Evolutionary conservation across 1,284 basidiomycete genomes (phyloP), one percentile per base, ranked within the genome.

Genomic region (Spongiforma sp.): DNA sequence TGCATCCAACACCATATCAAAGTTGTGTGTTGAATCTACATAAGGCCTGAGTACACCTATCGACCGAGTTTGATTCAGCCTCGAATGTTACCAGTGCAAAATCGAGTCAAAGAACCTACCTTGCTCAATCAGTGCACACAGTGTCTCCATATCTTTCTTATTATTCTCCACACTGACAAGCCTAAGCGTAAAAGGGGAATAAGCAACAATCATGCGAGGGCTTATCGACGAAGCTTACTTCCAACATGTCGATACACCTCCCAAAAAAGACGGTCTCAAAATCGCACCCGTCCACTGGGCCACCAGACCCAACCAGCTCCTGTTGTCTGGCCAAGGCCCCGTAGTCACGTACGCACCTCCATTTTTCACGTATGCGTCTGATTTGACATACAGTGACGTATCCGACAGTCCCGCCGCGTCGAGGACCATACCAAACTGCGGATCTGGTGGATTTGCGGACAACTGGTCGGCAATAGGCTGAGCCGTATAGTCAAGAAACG

Each of bases 401-500:
- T 75, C 73, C 21, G 71, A 66, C 14, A 73, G 56, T 3, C 80
- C 82, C 5, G 71, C 78, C 1, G 79, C 72, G 58, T 86, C 85
- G 28, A 82, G 69, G 50, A 86, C 77, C 61, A 83, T 73, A 19
- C 83, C 74, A 62, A 79, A 85, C 65, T 78, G 81, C 2, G 78
- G 72, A 1, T 76, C 70, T 3, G 79, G 80, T 1, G 78, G 73
- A 43, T 81, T 73, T 15, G 75, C 69, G 6, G 68, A 60, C 9
- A 89, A 77, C 48, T 81, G 77, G 63, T 81, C 72, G 28, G 79
- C 75, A 1, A 89, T 71, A 11, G 84, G 78, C n/a, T 75, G 75
- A 19, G 79, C 77, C 2, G 82, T 85, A 65, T 92, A 91, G 71
- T 90, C 87, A 50, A 90, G 78, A 58, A 86, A 83, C 79, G 84